Percentiles rank a stretch among this genome's conserved stretches.
These are phyloP conservation scores for Candida bentonensis DNA, from an alignment of 805 yeast genomes.

Conservation along the genomic window DNA sequence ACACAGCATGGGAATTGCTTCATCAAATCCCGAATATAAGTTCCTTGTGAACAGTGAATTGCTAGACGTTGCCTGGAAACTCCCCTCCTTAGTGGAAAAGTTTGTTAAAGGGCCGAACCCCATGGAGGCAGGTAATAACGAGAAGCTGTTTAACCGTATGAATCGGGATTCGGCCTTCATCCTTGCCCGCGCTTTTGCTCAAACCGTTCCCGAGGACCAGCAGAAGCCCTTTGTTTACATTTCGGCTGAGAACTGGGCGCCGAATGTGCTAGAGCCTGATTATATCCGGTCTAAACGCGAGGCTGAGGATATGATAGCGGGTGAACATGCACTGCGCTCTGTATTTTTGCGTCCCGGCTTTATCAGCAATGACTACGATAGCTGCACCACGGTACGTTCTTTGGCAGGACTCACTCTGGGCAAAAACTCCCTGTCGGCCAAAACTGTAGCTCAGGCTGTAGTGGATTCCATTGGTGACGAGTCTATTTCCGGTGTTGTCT, in stretches of 20 bases:
- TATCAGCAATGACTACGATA: conserved; percentile 45
- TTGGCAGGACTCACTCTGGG: conserved; percentile 29
- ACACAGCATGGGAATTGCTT: conserved; percentile 65
- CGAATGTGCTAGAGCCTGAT: conserved; percentile 32
- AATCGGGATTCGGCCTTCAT: conserved; percentile 58
- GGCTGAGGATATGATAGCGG: conserved; percentile 44
- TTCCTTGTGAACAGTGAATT: conserved; percentile 16
- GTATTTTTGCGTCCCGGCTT: conserved; percentile 71
- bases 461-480: conserved; percentile 40
- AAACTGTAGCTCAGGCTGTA: conserved; percentile 47
- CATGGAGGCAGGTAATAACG: conserved; percentile 19
- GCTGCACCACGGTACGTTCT: conserved; percentile 22
- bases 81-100: background rate
- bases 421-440: conserved; percentile 32
- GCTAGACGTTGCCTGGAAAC: conserved; percentile 3
- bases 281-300: conserved; percentile 65
- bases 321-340: conserved; percentile 35
- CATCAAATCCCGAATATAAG: conserved; percentile 61
- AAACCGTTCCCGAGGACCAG: conserved; percentile 9
- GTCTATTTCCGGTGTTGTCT: conserved; percentile 41
- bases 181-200: conserved; percentile 41
- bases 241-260: conserved; percentile 60
- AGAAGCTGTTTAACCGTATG: conserved; percentile 42
- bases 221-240: conserved; percentile 48
- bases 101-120: conserved; percentile 47